phyloP scores from a whole-genome alignment of 768 basidiomycete species.

The Russula griseocarnosa region DNA sequence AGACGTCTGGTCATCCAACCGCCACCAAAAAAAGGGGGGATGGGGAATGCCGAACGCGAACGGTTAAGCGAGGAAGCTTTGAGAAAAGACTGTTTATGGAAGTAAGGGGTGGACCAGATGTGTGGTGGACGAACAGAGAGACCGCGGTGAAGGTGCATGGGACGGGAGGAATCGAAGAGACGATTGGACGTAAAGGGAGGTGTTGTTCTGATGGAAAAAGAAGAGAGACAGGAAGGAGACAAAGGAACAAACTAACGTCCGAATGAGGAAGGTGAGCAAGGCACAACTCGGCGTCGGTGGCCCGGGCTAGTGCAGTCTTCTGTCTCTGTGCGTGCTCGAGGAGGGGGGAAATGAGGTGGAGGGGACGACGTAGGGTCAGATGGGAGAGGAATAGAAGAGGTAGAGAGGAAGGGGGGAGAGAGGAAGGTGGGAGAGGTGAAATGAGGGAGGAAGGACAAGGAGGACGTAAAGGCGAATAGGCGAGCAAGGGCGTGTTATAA shows the following conservation, averaged over 20 bases:
- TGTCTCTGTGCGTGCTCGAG: neutral
- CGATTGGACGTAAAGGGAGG: constrained; percentile 9
- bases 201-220: constrained; percentile 25
- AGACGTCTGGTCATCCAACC: too few relatives aligned
- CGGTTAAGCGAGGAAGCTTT: neutral
- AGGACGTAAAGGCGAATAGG: constrained; percentile 3
- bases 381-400: neutral
- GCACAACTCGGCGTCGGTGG: neutral
- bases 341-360: neutral
- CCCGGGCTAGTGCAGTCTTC: neutral
- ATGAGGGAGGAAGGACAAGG: neutral
- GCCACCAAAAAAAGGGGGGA: neutral
- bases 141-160: neutral
- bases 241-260: constrained; percentile 17
- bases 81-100: neutral
- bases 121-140: too few relatives aligned
- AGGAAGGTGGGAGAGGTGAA: neutral
- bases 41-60: neutral
- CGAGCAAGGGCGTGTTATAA: constrained; percentile 16
- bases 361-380: neutral
- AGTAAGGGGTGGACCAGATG: neutral
- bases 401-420: neutral
- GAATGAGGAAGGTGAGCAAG: constrained; percentile 16
- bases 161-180: neutral
- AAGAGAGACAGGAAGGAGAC: neutral